Evolutionary conservation across 345 rosid species (phyloP), one percentile per base, ranked within the genome.

Genomic region (Citrus sinensis): DNA sequence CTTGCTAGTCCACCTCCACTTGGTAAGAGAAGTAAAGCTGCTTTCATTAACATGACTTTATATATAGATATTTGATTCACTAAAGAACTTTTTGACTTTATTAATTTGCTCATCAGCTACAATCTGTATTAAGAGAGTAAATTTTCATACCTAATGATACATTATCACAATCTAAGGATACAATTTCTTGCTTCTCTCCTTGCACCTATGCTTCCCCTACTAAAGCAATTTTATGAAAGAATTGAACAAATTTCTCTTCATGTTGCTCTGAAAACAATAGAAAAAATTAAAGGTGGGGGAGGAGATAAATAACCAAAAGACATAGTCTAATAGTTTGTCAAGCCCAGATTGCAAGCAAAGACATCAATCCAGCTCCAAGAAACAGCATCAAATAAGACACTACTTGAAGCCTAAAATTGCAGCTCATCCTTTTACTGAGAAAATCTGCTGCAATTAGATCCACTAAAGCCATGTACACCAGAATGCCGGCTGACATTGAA

Each of bases 401-500:
- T 13, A 91, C 67, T 63, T 92, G 97, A 69, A 94, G 83, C 61
- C 92, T 92, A 55, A 92, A 90, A 76, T 96, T 91, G 83, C 95
- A 92, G 80, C 98, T 90, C 98, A 92, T 97, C 79, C 90, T 90
- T 87, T 90, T 91, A 67, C 97, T 92, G 13, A 91, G 87, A 74
- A 94, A 96, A 83, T 96, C 98, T 0, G 98, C 98, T 20, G 99
- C 99, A 4, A 94, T 90, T 62, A 96, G 87, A 81, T 94, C 98
- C 11, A 90, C 98, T 37, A 94, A 88, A 3, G 99, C 97, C 99
- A 96, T 96, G 83, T 94, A 96, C 6, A 94, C 90, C 54, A 92
- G 86, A 81, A 96, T 93, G 19, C 99, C 99, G 0, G 98, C 98
- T 0, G 97, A 94, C 49, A 92, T 40, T 4, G 95, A 92, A 80